These are phyloP conservation scores for Amphirosellinia nigrospora DNA, from an alignment of 495 filamentous ascomycete species.

Conservation along the genomic window DNA sequence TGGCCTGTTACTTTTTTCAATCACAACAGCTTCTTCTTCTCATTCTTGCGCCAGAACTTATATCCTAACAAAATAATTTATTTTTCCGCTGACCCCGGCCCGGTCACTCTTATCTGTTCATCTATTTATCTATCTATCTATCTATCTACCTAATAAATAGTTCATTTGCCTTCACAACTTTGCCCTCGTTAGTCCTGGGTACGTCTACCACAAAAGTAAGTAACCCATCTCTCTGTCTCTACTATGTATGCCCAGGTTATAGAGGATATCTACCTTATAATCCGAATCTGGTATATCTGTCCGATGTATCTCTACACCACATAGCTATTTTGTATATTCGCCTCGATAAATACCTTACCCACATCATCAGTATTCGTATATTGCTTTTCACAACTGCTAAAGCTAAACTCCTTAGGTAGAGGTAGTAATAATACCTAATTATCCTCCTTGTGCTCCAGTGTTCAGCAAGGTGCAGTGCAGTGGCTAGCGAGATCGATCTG, in stretches of 20 bases:
- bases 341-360: background rate
- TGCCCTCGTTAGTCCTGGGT: conserved; percentile 4
- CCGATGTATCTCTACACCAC: too few relatives aligned
- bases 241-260: background rate
- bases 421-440: conserved; percentile 9
- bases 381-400: background rate
- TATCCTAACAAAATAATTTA: background rate
- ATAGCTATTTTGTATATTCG: background rate
- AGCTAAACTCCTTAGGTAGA: background rate
- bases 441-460: background rate
- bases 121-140: too few relatives aligned
- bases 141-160: too few relatives aligned
- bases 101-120: background rate
- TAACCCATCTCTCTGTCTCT: background rate
- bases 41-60: background rate
- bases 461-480: background rate
- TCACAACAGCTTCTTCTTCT: background rate
- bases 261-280: background rate
- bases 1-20: background rate
- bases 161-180: background rate
- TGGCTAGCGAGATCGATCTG: conserved; percentile 2
- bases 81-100: background rate
- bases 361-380: background rate
- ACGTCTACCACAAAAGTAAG: background rate
- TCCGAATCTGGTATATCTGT: too few relatives aligned